Base-by-base conservation (phyloP, 768 basidiomycete genomes). In the Mycena polygramma region DNA sequence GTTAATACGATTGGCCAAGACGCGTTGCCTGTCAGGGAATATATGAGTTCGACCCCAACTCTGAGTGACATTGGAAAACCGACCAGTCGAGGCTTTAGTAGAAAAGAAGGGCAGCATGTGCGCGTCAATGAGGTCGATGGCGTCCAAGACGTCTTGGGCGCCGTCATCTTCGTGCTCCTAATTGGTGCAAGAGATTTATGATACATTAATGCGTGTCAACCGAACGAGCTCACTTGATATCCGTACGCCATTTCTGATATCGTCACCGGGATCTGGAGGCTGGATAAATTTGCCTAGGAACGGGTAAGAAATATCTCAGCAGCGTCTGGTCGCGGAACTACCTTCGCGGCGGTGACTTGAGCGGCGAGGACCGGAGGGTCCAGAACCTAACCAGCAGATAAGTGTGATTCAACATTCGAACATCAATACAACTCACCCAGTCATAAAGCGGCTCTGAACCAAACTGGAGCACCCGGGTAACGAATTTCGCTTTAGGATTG, bases 21-120 rank as follows among this genome's bases (percentile, higher is more conserved):
- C 22, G 83, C 76, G 52, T 83, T 84, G 5, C 88, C 92, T 88
- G 72, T 72, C 39, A 30, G 30, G 64, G 22, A 48, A 48, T 14
- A n/a, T n/a, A 41, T 49, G 26, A 70, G 51, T 52, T 26, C 1
- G 39, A 19, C 24, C 64, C 41, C 35, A 71, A 35, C 48, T n/a
- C 22, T 35, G 13, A 53, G 35, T 19, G n/a, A 14, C 36, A 49
- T 67, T 2, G 19, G 20, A 20, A 24, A 35, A 65, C 82, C 63
- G 68, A 89, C 90, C 88, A 30, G 82, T 89, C 2, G 90, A 89
- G 43, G 90, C 90, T 36, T 83, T 46, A 46, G 82, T 73, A 0
- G 87, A 85, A 77, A 92, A 93, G 80, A 92, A 92, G 3, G 92
- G 92, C 39, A 93, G 79, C 82, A 91, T 92, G 75, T 93, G 92